Percentiles rank a stretch among this genome's conserved stretches.
phyloP scores from a whole-genome alignment of 108 stramenopile species.

The Cyclotella sp. region DNA sequence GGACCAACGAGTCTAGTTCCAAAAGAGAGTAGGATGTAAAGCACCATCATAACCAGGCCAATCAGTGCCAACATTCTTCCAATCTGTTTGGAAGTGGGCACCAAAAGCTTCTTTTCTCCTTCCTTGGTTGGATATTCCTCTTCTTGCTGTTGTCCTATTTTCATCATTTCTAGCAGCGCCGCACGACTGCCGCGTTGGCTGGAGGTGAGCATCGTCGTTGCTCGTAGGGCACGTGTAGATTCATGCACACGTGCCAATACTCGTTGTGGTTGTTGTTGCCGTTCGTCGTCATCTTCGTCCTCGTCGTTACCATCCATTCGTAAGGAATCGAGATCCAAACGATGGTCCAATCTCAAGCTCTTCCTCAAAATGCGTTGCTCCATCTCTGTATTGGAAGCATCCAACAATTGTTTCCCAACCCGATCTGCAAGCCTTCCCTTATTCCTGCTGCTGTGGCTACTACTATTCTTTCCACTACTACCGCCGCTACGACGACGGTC shows the following conservation, averaged over 20 bases:
- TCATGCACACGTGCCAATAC: constrained; percentile 28
- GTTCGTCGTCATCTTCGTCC: neutral
- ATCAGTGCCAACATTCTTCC: constrained; percentile 11
- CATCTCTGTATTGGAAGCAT: constrained; percentile 1
- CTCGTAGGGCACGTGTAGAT: constrained; percentile 36
- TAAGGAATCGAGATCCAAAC: neutral
- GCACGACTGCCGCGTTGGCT: constrained; percentile 17
- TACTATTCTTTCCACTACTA: no score
- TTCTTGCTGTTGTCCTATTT: constrained; percentile 1
- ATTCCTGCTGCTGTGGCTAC: neutral
- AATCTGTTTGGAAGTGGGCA: constrained; percentile 24
- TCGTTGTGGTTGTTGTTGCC: neutral
- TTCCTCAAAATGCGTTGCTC: constrained; percentile 22
- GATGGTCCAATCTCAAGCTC: constrained; percentile 15
- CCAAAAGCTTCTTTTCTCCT: neutral
- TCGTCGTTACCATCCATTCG: neutral
- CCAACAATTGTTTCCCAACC: constrained; percentile 33
- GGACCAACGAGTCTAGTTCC: constrained; percentile 63
- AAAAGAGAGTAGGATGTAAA: constrained; percentile 20
- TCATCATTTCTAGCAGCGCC: constrained; percentile 22
- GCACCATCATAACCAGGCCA: constrained; percentile 19
- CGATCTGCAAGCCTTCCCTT: constrained; percentile 9
- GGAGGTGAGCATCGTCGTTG: constrained; percentile 19
- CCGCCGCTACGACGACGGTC: no score
- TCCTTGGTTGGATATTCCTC: neutral